phyloP scores from a whole-genome alignment of 2,329 filamentous ascomycete genomes.

The Pestalotiopsis sp. region DNA sequence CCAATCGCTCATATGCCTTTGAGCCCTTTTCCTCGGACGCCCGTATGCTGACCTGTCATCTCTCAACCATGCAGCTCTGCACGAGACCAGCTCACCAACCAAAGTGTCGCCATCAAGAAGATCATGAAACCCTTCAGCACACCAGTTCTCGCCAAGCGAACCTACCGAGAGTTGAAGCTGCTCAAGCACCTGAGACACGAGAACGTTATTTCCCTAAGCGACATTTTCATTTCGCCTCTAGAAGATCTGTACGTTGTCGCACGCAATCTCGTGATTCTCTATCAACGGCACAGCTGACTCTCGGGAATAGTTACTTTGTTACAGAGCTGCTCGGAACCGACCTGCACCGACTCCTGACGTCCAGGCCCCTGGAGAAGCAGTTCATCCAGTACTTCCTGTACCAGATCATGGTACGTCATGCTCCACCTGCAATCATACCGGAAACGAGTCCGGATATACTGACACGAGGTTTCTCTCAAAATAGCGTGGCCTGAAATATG shows the following conservation, averaged over 20 bases:
- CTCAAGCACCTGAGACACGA: constrained; percentile 96
- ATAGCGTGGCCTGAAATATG: constrained; percentile 96
- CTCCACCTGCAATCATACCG: constrained; percentile 16
- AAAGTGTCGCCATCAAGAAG: constrained; percentile 99
- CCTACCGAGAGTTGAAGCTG: constrained; percentile 95
- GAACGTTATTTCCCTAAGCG: constrained; percentile 97
- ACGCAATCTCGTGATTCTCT: neutral
- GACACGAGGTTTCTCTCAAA: constrained; percentile 14
- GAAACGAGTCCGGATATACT: neutral
- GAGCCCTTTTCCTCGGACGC: constrained; percentile 14
- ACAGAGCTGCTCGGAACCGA: constrained; percentile 97
- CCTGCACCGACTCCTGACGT: constrained; percentile 92
- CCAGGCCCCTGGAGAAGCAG: constrained; percentile 95
- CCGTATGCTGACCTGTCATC: constrained; percentile 10
- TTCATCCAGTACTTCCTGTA: constrained; percentile 99
- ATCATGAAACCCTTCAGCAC: constrained; percentile 99
- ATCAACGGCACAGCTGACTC: neutral
- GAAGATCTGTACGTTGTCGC: constrained; percentile 82
- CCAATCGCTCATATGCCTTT: neutral
- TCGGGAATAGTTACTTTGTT: constrained; percentile 79
- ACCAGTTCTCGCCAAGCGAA: constrained; percentile 96
- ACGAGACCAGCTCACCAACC: constrained; percentile 94
- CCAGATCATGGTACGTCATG: constrained; percentile 82
- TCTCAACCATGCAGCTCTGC: constrained; percentile 69
- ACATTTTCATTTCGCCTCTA: constrained; percentile 98